Evolutionary conservation across 768 basidiomycete species (phyloP).

Genomic region (Termitomyces sp.): DNA sequence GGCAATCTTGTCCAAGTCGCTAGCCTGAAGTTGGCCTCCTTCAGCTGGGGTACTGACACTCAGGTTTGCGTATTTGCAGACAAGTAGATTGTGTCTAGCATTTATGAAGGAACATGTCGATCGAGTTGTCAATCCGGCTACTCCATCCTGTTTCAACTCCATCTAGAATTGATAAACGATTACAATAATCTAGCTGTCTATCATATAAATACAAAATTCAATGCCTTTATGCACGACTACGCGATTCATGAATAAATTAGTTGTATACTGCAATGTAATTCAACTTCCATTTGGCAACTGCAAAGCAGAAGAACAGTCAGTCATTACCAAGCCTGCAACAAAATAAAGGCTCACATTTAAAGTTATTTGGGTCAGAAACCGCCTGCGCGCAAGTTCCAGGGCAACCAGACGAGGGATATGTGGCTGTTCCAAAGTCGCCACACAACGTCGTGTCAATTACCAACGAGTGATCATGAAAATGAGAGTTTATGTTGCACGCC

Average conservation of each 20-base stretch:
- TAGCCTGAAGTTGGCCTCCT: too few relatives aligned
- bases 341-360: conserved; percentile 29
- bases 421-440: conserved; percentile 31
- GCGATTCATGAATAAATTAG: not conserved
- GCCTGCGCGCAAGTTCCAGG: conserved; percentile 45
- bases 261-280: conserved; percentile 44
- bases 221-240: not conserved
- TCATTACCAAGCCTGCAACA: not conserved
- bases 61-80: too few relatives aligned
- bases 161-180: not conserved
- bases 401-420: conserved; percentile 30
- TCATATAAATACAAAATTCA: not conserved
- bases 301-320: not conserved
- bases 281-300: conserved; percentile 57
- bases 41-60: too few relatives aligned
- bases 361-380: conserved; percentile 59
- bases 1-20: too few relatives aligned
- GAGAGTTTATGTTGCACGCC: conserved; percentile 45
- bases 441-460: conserved; percentile 49
- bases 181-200: not conserved
- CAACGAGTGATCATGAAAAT: conserved; percentile 54
- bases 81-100: not conserved
- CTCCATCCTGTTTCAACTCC: not conserved
- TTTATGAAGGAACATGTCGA: not conserved
- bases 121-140: not conserved